A percentile compares a stretch with the other conserved stretches of the same genome.
Conservation (phyloP, 306 rosid genomes). For the Adenanthera pavonina region DNA sequence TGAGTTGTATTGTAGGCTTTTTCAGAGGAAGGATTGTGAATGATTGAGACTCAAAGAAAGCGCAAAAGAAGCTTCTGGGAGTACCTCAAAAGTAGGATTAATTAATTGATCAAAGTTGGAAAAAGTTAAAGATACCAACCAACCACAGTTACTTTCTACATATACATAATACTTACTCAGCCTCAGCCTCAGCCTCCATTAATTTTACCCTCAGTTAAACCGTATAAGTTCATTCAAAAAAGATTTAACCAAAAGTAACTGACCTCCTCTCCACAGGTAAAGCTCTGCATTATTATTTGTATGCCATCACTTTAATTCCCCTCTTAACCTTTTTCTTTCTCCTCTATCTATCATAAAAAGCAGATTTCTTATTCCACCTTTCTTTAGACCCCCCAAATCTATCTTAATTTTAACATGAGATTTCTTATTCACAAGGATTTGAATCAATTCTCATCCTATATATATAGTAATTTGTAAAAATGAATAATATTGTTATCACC, state of each 20-base stretch:
- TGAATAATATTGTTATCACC: no score
- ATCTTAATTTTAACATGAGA: no score
- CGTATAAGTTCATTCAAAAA: not conserved
- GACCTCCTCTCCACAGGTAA: not conserved
- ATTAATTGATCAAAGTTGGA: not conserved
- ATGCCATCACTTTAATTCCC: not conserved
- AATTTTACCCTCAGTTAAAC: not conserved
- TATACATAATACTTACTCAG: no score
- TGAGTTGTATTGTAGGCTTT: constrained; percentile 2
- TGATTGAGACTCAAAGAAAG: not conserved
- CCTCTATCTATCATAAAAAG: not conserved
- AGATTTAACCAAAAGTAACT: not conserved
- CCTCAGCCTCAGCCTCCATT: not conserved
- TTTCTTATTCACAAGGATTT: no score
- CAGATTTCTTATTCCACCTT: not conserved
- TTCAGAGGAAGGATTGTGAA: not conserved
- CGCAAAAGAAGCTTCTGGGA: constrained; percentile 34
- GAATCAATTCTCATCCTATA: no score
- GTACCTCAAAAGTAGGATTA: constrained; percentile 29
- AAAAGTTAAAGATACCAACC: not conserved
- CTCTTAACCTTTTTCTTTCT: not conserved
- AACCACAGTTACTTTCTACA: no score
- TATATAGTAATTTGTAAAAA: no score
- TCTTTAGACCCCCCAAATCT: not conserved
- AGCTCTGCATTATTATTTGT: not conserved